Base-by-base conservation (phyloP, 2,329 filamentous ascomycete species). In the Nigrograna mackinnonii region DNA sequence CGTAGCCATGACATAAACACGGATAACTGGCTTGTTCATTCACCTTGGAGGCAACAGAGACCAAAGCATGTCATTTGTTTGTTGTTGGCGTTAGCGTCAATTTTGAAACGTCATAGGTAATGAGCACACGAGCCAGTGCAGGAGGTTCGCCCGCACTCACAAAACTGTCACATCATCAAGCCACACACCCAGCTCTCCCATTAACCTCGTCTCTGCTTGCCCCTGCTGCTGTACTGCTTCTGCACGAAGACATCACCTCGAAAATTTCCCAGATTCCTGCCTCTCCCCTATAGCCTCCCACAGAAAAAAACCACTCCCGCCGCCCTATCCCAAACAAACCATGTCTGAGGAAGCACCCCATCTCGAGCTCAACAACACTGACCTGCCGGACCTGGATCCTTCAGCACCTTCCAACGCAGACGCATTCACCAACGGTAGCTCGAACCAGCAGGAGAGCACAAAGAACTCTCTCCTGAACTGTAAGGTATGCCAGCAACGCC, bases 401-500 rank as follows among this genome's bases (percentile, higher is more conserved):
- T 51, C 57, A 41, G 50, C 50, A 18, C 53, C 60, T 37, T 50
- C 50, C 47, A 52, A 55, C 52, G 41, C 28, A 3, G 17, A 36
- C 38, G 46, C 18, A 36, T 43, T 41, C 32, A 39, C 41, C 41
- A 41, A 39, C 35, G 21, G 20, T 18, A 28, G 4, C 28, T 49
- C 50, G 19, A 19, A 36, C 53, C 24, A 62, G 14, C 13, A 42
- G 24, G 52, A 60, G 52, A 59, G 59, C 44, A 51, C 62, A 39
- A 67, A 69, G 57, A 62, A 68, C 60, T 60, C 55, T 46, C 54
- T 72, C 44, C 37, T 69, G 36, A 62, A 65, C 55, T 66, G 72
- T 75, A 61, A 74, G 72, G 72, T 74, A 60, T 46, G 72, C 65
- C 49, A 56, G 50, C 52, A 26, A 41, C 35, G 44, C 51, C 54